Percentiles rank a stretch among this genome's conserved stretches.
These are phyloP conservation scores for Penicillium paxilli DNA, from an alignment of 495 filamentous ascomycete genomes.

Conservation along the genomic window DNA sequence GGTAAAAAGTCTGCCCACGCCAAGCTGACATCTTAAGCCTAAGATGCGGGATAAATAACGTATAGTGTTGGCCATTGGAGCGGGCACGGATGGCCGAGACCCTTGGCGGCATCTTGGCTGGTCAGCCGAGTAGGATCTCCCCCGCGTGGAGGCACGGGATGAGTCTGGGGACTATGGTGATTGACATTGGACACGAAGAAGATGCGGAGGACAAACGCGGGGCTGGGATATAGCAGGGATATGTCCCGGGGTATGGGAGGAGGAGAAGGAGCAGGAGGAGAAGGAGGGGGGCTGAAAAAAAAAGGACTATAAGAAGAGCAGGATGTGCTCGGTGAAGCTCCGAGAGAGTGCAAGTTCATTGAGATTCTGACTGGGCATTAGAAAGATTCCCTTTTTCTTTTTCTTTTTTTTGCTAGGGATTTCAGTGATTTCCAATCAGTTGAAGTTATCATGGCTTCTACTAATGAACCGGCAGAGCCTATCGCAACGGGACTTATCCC, in stretches of 20 bases:
- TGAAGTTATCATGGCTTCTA: constrained; percentile 14
- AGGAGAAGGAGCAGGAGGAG: too few relatives aligned
- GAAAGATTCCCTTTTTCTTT: background rate
- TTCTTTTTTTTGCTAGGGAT: background rate
- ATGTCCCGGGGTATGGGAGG: background rate
- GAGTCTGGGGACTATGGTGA: constrained; percentile 6
- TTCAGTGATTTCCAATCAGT: too few relatives aligned
- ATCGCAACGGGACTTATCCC: constrained; percentile 58
- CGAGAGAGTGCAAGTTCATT: background rate
- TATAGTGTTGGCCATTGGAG: constrained; percentile 13
- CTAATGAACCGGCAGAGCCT: constrained; percentile 58
- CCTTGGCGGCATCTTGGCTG: constrained; percentile 23
- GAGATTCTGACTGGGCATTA: background rate
- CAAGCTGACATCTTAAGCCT: constrained; percentile 14
- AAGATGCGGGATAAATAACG: constrained; percentile 7
- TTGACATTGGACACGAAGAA: constrained; percentile 11
- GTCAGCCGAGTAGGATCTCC: constrained; percentile 8
- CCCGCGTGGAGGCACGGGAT: constrained; percentile 6
- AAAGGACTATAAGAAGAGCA: background rate
- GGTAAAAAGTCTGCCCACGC: constrained; percentile 10
- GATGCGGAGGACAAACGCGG: constrained; percentile 17
- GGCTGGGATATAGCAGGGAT: background rate
- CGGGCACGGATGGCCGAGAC: constrained; percentile 9
- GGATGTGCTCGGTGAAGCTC: background rate
- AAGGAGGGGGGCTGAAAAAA: too few relatives aligned